Base-by-base conservation (phyloP, 75 land plant genomes). In the Cupressus sempervirens region DNA sequence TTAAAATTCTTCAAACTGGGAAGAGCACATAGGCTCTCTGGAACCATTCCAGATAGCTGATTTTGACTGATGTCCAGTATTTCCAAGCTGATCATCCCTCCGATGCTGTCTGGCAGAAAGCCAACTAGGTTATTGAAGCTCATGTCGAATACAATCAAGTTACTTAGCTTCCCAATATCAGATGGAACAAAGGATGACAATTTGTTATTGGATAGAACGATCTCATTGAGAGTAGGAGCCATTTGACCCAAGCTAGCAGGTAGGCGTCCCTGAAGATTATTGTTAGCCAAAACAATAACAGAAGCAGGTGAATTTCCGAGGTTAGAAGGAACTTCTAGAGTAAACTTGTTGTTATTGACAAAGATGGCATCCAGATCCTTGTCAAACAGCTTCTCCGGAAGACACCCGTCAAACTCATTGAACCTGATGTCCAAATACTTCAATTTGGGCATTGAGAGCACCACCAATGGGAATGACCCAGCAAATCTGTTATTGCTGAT, bases 41-140 rank as follows among this genome's bases (percentile, higher is more conserved):
- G 93, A 13, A 96, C 91, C 11, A 29, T 83, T 38, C 98, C 98
- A 34, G 93, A 86, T n/a, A 96, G 84, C 88, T 85, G 53, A 85
- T 96, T 96, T 86, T 90, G 90, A 2, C 88, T 92, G 80, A 96
- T 88, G 80, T 91, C 88, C 65, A 96, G 85, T 76, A 89, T 91
- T 87, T 95, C 92, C 56, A 96, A n/a, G 52, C 84, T 88, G 20
- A 76, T 80, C 91, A 95, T 82, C 46, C 80, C 81, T 23, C 87
- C 89, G 23, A 96, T 77, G 41, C 52, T 79, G 0, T 87, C 88
- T 81, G 93, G 93, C 56, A 92, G 41, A 38, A 77, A 45, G 9
- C 93, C 90, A 43, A 67, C 82, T n/a, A 92, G 74, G 36, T 84
- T 30, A 75, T 92, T 92, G 74, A 62, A 88, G 83, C 90, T 85